Base-by-base conservation (phyloP, 176 grass and related monocot species). In the Triticum dicoccoides region DNA sequence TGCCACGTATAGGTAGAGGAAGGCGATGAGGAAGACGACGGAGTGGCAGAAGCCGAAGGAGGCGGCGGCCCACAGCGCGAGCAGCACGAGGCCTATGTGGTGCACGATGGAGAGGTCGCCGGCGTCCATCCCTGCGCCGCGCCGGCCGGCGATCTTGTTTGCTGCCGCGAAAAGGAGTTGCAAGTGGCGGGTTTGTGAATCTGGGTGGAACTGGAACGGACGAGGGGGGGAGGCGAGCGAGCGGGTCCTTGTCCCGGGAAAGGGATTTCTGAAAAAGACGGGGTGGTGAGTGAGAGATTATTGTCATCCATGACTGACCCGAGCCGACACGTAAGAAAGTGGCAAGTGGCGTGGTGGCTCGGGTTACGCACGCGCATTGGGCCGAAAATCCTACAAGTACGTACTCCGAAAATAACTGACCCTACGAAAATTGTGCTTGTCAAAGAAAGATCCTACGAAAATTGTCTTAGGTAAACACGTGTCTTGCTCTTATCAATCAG, bases 1-100 rank as follows among this genome's bases (percentile, higher is more conserved):
- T 91, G 92, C 95, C 95, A 92, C 91, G 92, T 84, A 97, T 25
- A 97, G 92, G 87, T 97, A 94, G 68, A 94, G 77, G 75, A 97
- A 94, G 69, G 92, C 91, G 62, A 94, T 39, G 88, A 97, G 86
- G 92, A 92, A 97, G 79, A 97, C 73, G 18, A 88, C 1, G 74
- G 87, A 92, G 81, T 89, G 84, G 82, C 44, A 51, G 34, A 58
- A 86, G 9, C 92, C 95, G 44, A 92, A 3, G 82, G 87, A 76
- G 27, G 72, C 88, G 33, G 87, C 91, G 81, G 90, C 89, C 95
- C 95, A 95, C 17, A 97, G 92, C 66, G 58, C 74, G 49, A 79
- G 24, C 34, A 94, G 74, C 61, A 94, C 95, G 30, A 97, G 65
- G 68, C 83, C 90, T 67, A 97, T 91, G 86, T 97, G 95, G 85